These are phyloP conservation scores for Pseudopithomyces maydicus DNA, from an alignment of 2,329 filamentous ascomycete species.

Conservation along the genomic window DNA sequence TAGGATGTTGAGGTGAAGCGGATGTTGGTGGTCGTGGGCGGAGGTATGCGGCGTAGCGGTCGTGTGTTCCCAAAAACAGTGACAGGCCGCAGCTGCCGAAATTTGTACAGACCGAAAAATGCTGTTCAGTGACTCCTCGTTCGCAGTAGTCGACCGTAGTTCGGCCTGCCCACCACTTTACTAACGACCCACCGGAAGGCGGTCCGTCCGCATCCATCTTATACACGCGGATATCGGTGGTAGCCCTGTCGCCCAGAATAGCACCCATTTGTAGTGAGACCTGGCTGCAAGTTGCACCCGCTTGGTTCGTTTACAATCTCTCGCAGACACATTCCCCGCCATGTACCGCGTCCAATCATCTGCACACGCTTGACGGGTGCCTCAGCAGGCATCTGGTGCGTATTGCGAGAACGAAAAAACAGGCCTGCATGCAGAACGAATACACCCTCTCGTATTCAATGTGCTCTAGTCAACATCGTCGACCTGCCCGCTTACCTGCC, in stretches of 20 bases:
- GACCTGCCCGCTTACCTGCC: neutral
- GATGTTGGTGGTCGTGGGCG: neutral
- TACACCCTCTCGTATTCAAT: neutral
- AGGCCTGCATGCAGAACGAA: neutral
- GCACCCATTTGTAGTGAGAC: conserved; percentile 6
- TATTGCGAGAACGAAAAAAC: neutral
- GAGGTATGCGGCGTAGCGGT: neutral
- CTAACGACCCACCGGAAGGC: neutral
- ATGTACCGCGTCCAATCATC: conserved; percentile 19
- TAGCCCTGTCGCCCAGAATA: neutral
- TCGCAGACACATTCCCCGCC: conserved; percentile 5
- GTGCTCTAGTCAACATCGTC: neutral
- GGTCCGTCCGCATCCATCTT: conserved; percentile 2
- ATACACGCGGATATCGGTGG: neutral
- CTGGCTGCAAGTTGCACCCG: conserved; percentile 13
- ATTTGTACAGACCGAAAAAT: neutral
- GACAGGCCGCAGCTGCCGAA: neutral
- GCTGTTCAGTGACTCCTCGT: neutral
- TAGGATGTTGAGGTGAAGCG: conserved; percentile 4
- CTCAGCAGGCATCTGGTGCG: neutral
- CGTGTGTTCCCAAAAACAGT: neutral
- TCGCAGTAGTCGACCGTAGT: neutral
- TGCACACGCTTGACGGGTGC: conserved; percentile 16
- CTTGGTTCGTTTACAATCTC: conserved; percentile 13
- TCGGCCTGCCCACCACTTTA: neutral